These are phyloP conservation scores for Fusarium illudens DNA, from an alignment of 2,329 filamentous ascomycete genomes.

Conservation along the genomic window DNA sequence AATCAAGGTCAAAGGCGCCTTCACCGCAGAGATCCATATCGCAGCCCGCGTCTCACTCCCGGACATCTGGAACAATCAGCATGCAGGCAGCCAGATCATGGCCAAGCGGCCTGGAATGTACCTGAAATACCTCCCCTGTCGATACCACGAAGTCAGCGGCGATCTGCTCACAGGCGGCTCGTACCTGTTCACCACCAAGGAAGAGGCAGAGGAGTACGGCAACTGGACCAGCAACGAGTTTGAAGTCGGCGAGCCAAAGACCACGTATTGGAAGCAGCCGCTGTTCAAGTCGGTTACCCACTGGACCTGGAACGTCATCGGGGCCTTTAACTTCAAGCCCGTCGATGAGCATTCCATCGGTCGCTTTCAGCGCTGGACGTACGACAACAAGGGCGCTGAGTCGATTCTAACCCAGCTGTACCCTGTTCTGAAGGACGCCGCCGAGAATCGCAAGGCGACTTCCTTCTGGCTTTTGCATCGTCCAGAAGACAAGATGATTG, in stretches of 20 bases:
- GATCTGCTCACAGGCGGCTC: slow-evolving; percentile 27
- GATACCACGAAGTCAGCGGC: slow-evolving; percentile 28
- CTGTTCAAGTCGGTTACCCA: slow-evolving; percentile 21
- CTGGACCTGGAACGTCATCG: slow-evolving; percentile 31
- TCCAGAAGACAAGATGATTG: slow-evolving; percentile 26
- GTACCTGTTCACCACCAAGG: slow-evolving; percentile 26
- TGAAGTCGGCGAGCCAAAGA: slow-evolving; percentile 32
- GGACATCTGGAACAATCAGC: slow-evolving; percentile 32
- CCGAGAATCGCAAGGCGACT: slow-evolving; percentile 16
- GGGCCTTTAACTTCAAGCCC: slow-evolving; percentile 25
- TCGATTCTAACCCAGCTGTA: slow-evolving; percentile 29
- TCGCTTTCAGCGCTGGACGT: slow-evolving; percentile 34
- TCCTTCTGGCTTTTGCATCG: slow-evolving; percentile 33
- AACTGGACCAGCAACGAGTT: slow-evolving; percentile 37
- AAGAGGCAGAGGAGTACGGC: slow-evolving; percentile 19
- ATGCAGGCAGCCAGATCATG: slow-evolving; percentile 26
- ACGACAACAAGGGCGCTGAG: slow-evolving; percentile 12
- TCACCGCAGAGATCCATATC: slow-evolving; percentile 31
- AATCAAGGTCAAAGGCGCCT: slow-evolving; percentile 23
- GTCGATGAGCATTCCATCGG: slow-evolving; percentile 20
- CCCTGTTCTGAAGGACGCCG: slow-evolving; percentile 26
- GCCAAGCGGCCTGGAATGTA: slow-evolving; percentile 31
- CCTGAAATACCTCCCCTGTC: slow-evolving; percentile 27
- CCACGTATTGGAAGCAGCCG: slow-evolving; percentile 34
- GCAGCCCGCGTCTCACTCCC: slow-evolving; percentile 12